Evolutionary conservation across 345 rosid species (phyloP), one percentile per base, ranked within the genome.

Genomic region (Populus ilicifolia): DNA sequence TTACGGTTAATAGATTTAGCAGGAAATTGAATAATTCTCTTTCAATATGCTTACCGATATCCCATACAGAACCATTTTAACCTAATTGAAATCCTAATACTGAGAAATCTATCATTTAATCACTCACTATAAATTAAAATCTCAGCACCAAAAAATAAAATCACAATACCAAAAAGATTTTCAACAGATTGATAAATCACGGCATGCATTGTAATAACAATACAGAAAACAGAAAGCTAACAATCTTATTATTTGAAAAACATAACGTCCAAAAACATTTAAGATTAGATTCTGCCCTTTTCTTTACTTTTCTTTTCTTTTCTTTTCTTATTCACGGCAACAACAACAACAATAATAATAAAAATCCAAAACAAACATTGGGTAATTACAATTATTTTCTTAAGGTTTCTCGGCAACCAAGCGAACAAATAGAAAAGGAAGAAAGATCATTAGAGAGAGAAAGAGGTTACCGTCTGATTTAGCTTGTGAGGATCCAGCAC

Each of bases 401-500:
- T 5, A 11, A 39, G 61, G 67, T 36, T 39, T 78, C 46, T 35
- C 21, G 17, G 30, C 62, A 41, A n/a, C 79, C 54, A 56, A 61
- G 20, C 75, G 23, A 67, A 48, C 44, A 25, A 69, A 54, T 30
- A n/a, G 41, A 62, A 35, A 41, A 43, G 14, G 5, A 13, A 44
- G 7, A 17, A 20, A 46, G 5, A 29, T 23, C 38, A 21, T 29
- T 7, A 66, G 39, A 38, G 23, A 63, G 25, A 52, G n/a, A 39
- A 20, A 52, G 18, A 35, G 48, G 76, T 82, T 62, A 89, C 93
- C 97, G 64, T 89, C 93, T 76, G 75, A 88, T 80, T 88, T 85
- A 29, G 89, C 81, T 77, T 83, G 92, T 44, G 93, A 83, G n/a
- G 97, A 92, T 87, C 91, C 93, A 80, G 84, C 89, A 79, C 95